phyloP scores from a whole-genome alignment of 2,329 filamentous ascomycete species.

The Colletotrichum musicola region DNA sequence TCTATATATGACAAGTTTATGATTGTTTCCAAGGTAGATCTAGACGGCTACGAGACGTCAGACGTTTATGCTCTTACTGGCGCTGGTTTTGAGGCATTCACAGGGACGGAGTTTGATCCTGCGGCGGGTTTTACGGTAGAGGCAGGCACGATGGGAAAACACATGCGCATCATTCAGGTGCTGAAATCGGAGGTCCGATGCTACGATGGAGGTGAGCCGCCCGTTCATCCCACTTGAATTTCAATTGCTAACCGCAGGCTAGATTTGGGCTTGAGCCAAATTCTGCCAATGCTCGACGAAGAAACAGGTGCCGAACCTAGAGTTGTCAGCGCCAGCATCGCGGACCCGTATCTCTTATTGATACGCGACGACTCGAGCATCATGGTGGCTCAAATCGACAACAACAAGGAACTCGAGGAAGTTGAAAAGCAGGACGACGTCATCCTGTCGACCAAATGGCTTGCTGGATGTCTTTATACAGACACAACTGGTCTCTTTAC shows the following conservation, averaged over 20 bases:
- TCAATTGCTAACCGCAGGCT: slow-evolving; percentile 27
- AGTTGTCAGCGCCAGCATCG: slow-evolving; percentile 84
- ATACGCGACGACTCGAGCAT: slow-evolving; percentile 86
- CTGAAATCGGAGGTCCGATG: slow-evolving; percentile 88
- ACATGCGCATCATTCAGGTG: slow-evolving; percentile 87
- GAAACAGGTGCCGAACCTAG: slow-evolving; percentile 85
- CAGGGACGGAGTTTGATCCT: slow-evolving; percentile 90
- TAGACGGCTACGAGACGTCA: slow-evolving; percentile 80
- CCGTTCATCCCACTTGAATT: slow-evolving; percentile 39
- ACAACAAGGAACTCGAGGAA: slow-evolving; percentile 87
- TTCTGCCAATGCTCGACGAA: slow-evolving; percentile 92
- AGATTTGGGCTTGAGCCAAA: slow-evolving; percentile 91
- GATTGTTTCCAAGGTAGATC: slow-evolving; percentile 80
- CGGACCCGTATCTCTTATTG: slow-evolving; percentile 87
- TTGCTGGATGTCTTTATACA: slow-evolving; percentile 86
- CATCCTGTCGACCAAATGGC: slow-evolving; percentile 76
- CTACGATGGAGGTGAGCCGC: slow-evolving; percentile 83
- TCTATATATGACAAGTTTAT: slow-evolving; percentile 82
- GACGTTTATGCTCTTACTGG: slow-evolving; percentile 83
- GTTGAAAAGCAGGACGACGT: slow-evolving; percentile 73
- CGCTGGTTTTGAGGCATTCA: slow-evolving; percentile 79
- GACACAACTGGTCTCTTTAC: slow-evolving; percentile 71
- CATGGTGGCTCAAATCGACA: slow-evolving; percentile 83
- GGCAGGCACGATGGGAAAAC: slow-evolving; percentile 84
- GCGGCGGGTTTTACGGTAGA: slow-evolving; percentile 89